A percentile compares a stretch with the other conserved stretches of the same genome.
These are phyloP conservation scores for Nemania sp. DNA, from an alignment of 2,329 filamentous ascomycete genomes.

Conservation along the genomic window DNA sequence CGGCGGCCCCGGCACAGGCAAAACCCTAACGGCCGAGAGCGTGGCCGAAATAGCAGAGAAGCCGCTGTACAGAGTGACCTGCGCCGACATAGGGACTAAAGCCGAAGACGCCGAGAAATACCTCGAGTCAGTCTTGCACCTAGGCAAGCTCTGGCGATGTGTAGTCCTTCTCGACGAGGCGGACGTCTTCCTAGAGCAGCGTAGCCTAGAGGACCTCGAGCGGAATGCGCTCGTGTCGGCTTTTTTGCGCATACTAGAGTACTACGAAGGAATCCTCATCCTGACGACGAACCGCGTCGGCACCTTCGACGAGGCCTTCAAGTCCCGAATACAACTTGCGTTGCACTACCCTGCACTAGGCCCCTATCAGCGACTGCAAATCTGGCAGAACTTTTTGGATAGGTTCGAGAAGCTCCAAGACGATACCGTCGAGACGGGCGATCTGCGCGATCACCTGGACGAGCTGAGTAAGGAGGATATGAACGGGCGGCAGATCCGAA, in stretches of 20 bases:
- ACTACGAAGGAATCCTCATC: slow-evolving; percentile 21
- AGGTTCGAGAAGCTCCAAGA: neutral
- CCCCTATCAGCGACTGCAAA: slow-evolving; percentile 1
- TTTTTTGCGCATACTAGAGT: slow-evolving; percentile 19
- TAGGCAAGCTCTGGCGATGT: slow-evolving; percentile 12
- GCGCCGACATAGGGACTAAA: slow-evolving; percentile 15
- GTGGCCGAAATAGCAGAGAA: slow-evolving; percentile 16
- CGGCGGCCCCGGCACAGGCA: slow-evolving; percentile 12
- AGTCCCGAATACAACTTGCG: slow-evolving; percentile 21
- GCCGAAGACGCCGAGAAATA: slow-evolving; percentile 9
- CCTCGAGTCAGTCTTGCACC: slow-evolving; percentile 5
- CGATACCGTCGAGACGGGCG: neutral
- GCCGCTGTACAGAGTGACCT: slow-evolving; percentile 11
- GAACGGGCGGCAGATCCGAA: slow-evolving; percentile 21
- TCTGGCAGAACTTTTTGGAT: slow-evolving; percentile 22
- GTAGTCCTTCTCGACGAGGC: slow-evolving; percentile 17
- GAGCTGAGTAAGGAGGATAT: slow-evolving; percentile 9
- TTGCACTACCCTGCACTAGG: slow-evolving; percentile 15
- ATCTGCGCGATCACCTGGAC: slow-evolving; percentile 10
- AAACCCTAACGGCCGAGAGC: slow-evolving; percentile 17
- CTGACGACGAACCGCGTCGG: slow-evolving; percentile 20
- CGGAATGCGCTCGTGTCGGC: slow-evolving; percentile 15
- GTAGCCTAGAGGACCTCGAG: slow-evolving; percentile 1
- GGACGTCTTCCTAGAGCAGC: slow-evolving; percentile 13
- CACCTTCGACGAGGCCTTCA: slow-evolving; percentile 24